Base-by-base conservation (phyloP, 176 grass and related monocot species). In the Oryza officinalis region DNA sequence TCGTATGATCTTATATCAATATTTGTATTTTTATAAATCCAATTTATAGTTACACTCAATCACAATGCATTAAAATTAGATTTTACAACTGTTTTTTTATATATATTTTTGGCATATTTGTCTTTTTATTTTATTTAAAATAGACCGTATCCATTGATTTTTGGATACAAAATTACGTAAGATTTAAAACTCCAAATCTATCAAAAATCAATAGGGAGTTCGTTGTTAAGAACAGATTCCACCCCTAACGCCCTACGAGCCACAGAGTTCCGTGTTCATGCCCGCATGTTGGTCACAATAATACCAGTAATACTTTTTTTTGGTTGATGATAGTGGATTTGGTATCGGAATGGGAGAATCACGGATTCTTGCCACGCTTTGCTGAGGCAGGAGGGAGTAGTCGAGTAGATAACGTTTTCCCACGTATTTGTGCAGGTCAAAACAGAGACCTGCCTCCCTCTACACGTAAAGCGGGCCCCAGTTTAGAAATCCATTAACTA, bases 401-500 rank as follows among this genome's bases (percentile, higher is more conserved):
- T 33, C 32, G 50, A 46, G 40, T 33, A 61, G 64, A 64, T 74
- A 27, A 85, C 76, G n/a, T 27, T 82, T 82, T 38, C 59, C 67
- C 59, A 46, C 33, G 67, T 73, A 78, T 86, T 15, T 35, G 82
- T 25, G 60, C 23, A 59, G 76, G 67, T 90, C 68, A 86, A 81
- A 38, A 46, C 83, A 81, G 35, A 12, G 20, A 15, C 10, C 6
- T 3, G 14, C 9, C 71, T 77, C 32, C 13, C 43, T 70, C 59
- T 18, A 73, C 78, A 86, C 67, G 44, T 78, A 67, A 67, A 79
- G 79, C 61, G 88, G 74, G 74, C 79, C 79, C 88, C 80, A 38
- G 88, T 64, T 63, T 41, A 54, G 67, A 75, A 86, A 87, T 86
- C 84, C 76, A 83, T 90, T 86, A 83, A 83, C 30, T 71, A 81